Evolutionary conservation across 345 rosid genomes (phyloP).

Genomic region (Hypericum perforatum): DNA sequence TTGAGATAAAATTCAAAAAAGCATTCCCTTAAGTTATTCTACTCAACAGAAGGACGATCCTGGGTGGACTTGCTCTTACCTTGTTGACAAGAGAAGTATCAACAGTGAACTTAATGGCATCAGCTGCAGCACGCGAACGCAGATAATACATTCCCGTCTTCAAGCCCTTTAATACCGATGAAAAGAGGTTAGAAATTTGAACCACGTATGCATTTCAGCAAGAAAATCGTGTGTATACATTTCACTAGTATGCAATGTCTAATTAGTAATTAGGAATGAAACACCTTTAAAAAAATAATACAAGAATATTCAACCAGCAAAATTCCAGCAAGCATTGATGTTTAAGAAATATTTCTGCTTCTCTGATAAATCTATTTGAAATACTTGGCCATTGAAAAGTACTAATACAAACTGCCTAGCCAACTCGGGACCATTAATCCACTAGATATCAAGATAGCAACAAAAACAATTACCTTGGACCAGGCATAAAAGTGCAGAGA

Average conservation of each 20-base stretch:
- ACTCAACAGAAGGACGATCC: too few species aligned
- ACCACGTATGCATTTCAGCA: too few species aligned
- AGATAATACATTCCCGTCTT: slow-evolving; percentile 94
- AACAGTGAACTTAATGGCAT: slow-evolving; percentile 96
- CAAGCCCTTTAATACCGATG: slow-evolving; percentile 40
- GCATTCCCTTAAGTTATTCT: neutral
- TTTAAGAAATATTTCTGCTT: too few species aligned
- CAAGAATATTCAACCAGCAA: neutral
- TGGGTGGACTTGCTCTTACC: slow-evolving; percentile 22
- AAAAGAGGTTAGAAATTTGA: too few species aligned
- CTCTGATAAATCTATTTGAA: too few species aligned
- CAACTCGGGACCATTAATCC: too few species aligned
- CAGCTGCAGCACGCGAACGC: slow-evolving; percentile 88
- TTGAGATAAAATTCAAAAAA: neutral
- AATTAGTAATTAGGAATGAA: neutral
- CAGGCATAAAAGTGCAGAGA: slow-evolving; percentile 78
- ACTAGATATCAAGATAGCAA: too few species aligned
- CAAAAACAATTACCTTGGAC: slow-evolving; percentile 47
- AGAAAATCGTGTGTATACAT: too few species aligned
- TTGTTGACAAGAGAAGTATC: slow-evolving; percentile 56
- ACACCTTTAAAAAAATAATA: neutral
- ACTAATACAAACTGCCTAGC: too few species aligned
- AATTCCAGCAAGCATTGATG: too few species aligned
- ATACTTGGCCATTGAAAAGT: too few species aligned
- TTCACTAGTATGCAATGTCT: too few species aligned